These are phyloP conservation scores for Nakaseomyces sp. DNA, from an alignment of 1,139 yeast genomes.

Conservation along the genomic window DNA sequence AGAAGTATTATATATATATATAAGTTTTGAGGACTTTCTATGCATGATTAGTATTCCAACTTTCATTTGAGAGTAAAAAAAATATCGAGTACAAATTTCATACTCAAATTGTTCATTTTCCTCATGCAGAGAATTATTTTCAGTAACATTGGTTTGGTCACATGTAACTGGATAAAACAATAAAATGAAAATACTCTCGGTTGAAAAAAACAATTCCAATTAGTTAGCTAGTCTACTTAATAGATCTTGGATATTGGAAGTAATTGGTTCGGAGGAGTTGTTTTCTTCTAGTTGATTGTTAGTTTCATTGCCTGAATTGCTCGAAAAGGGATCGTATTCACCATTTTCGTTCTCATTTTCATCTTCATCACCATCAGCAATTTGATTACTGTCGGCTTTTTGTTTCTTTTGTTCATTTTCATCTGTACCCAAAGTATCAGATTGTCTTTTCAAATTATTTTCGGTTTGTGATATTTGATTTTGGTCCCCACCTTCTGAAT, in stretches of 20 bases:
- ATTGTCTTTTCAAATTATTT: not conserved
- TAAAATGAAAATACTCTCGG: too few relatives aligned
- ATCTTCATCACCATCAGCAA: constrained; percentile 9
- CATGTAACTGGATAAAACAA: too few relatives aligned
- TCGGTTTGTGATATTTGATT: not conserved
- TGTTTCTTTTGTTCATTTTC: not conserved
- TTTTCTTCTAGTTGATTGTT: constrained; percentile 4
- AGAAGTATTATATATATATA: too few relatives aligned
- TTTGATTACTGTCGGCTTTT: not conserved
- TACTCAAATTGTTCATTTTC: too few relatives aligned
- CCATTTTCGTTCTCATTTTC: too few relatives aligned
- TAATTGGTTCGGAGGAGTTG: constrained; percentile 10
- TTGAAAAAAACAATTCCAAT: too few relatives aligned
- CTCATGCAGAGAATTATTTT: too few relatives aligned
- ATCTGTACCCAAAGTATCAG: not conserved
- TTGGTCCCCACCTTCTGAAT: not conserved
- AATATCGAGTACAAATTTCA: too few relatives aligned
- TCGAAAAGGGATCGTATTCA: constrained; percentile 8
- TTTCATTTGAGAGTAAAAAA: too few relatives aligned
- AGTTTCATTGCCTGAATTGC: constrained; percentile 2
- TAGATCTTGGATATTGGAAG: constrained; percentile 30
- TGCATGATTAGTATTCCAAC: too few relatives aligned
- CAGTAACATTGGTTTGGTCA: too few relatives aligned
- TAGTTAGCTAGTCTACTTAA: constrained; percentile 29
- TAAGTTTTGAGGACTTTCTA: too few relatives aligned